A percentile compares a stretch with the other conserved stretches of the same genome.
These are phyloP conservation scores for Goffeauzyma gilvescens DNA, from an alignment of 768 basidiomycete genomes.

Conservation along the genomic window DNA sequence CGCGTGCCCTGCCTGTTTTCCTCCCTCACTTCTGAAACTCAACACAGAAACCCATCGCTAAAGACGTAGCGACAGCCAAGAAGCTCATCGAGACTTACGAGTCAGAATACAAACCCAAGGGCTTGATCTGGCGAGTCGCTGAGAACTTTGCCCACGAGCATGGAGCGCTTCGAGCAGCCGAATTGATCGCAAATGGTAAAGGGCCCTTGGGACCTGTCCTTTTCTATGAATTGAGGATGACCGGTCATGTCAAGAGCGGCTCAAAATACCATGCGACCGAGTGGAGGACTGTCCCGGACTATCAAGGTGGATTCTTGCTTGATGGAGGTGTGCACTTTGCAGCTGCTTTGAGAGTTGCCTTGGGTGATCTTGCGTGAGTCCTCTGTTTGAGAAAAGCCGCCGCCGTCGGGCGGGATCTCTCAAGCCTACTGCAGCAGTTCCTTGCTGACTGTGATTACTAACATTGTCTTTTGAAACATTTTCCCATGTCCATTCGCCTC, in stretches of 20 bases:
- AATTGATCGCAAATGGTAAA: conserved; percentile 9
- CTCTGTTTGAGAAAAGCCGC: too few relatives aligned
- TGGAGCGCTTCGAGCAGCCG: conserved; percentile 1
- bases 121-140: conserved; percentile 59
- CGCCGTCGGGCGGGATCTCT: too few relatives aligned
- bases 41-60: conserved; percentile 52
- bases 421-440: too few relatives aligned
- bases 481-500: background rate
- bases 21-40: too few relatives aligned
- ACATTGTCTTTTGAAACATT: conserved; percentile 31
- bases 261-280: conserved; percentile 63
- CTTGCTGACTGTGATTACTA: conserved; percentile 42
- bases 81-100: conserved; percentile 51
- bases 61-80: conserved; percentile 47
- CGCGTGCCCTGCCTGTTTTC: too few relatives aligned
- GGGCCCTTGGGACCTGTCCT: conserved; percentile 55
- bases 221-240: conserved; percentile 44
- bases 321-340: conserved; percentile 32
- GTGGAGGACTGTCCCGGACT: conserved; percentile 64
- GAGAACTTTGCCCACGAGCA: conserved; percentile 34
- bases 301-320: conserved; percentile 46
- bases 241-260: conserved; percentile 42
- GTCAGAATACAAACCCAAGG: conserved; percentile 44
- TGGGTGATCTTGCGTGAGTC: conserved; percentile 46
- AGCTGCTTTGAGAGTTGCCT: conserved; percentile 44